Base-by-base conservation (phyloP, 192 early-diverging fungal species). In the Phlyctochytrium arcticum region DNA sequence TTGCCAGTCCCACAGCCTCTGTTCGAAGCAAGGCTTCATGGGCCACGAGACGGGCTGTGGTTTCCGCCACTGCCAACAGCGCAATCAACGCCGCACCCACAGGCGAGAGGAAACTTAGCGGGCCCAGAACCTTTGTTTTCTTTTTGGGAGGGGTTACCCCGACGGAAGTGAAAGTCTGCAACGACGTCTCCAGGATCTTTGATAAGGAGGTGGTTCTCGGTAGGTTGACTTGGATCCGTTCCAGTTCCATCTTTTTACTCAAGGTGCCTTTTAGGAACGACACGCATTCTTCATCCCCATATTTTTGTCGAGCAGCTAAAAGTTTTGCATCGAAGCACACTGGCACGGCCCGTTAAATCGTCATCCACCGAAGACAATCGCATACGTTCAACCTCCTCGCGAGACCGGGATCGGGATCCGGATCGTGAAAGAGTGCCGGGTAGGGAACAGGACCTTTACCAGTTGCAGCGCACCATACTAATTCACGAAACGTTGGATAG, bases 101-200 rank as follows among this genome's bases (percentile, higher is more conserved):
- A 17, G 84, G 70, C 27, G 33, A 36, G 5, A 55, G 75, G 60
- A 54, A 62, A 62, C 78, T 64, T 53, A 81, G 67, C 65, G 80
- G 89, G 29, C 76, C 84, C 30, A 59, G 85, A 10, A 47, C 90
- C 17, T 79, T 92, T 47, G 69, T 92, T 7, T 94, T 94, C 58
- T 76, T 94, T 42, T 83, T 89, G 26, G 92, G 92, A 36, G 92
- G 92, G 17, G 71, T 89, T 29, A 85, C 88, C 15, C 87, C 83
- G 29, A 86, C 89, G 24, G 92, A 94, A 69, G 80, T 93, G 42
- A 80, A 89, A 37, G 73, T 78, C 5, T 76, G 79, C 44, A 85
- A 90, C 64, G 91, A 93, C 42, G 63, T 93, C 5, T 77, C 82
- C 10, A 84, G 85, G 39, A 75, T 81, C 2, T 71, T 75, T 55